Evolutionary conservation across 2,329 filamentous ascomycete genomes (phyloP).

Genomic region (Macrophomina pseudophaseolina): DNA sequence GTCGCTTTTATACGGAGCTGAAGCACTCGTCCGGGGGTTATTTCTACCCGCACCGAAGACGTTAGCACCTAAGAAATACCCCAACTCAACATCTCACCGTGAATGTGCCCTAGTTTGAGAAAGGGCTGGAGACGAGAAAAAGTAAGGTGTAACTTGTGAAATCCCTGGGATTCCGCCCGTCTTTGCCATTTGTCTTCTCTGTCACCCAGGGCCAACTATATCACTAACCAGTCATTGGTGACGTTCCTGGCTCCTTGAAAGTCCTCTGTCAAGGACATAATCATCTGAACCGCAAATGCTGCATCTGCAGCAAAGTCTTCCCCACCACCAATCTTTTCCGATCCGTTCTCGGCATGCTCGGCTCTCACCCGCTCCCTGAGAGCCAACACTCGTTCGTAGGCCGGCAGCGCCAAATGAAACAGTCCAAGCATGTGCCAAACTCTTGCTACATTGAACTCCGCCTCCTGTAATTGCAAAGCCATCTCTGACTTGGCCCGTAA

Average conservation of each 20-base stretch:
- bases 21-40: too few species aligned
- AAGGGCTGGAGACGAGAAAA: too few species aligned
- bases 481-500: constrained; percentile 54
- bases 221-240: constrained; percentile 60
- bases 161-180: too few species aligned
- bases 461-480: constrained; percentile 68
- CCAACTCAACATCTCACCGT: too few species aligned
- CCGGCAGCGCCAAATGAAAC: constrained; percentile 71
- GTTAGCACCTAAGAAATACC: too few species aligned
- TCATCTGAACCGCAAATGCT: constrained; percentile 73
- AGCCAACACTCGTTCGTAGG: constrained; percentile 67
- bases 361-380: constrained; percentile 54
- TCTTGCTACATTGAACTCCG: constrained; percentile 79
- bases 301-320: constrained; percentile 72
- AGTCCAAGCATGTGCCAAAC: constrained; percentile 78
- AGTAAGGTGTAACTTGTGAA: too few species aligned
- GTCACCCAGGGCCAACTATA: not conserved
- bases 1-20: too few species aligned
- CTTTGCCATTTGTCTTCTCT: not conserved
- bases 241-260: constrained; percentile 63
- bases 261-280: constrained; percentile 70
- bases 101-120: too few species aligned
- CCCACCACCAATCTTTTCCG: constrained; percentile 27
- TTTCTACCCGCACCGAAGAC: too few species aligned
- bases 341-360: constrained; percentile 23